Base-by-base conservation (phyloP, 371 early-diverging fungal species). In the Smittium mucronatum region DNA sequence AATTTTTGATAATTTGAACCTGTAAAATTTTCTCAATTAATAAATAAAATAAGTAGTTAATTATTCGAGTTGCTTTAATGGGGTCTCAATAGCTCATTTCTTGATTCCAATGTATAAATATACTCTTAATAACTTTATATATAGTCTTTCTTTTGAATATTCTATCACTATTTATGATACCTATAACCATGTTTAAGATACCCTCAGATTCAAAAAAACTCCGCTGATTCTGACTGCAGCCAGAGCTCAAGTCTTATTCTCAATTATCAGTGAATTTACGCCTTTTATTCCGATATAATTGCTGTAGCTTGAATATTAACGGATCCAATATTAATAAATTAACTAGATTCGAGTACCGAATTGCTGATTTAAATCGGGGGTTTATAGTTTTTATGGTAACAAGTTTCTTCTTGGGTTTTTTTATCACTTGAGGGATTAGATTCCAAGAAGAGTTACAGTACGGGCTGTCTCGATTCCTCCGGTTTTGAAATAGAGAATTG, bases 401-500 rank as follows among this genome's bases (percentile, higher is more conserved):
- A 0, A 28, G 28, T 15, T 77, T 69, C 28, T 34, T 15, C 26
- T 65, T 32, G 15, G 78, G 26, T 68, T 78, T 71, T 16, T 59
- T 67, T 0, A 78, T 32, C 2, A 72, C 71, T 67, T 63, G 60
- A 0, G 75, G 76, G n/a, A 81, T 72, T 34, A 78, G 57, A 31
- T 69, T 57, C 76, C 77, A 75, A 0, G 76, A 72, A 36, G 70
- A 74, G 59, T 72, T 63, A 1, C 72, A 58, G 25, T 68, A 75
- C 33, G 73, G 60, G 34, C 73, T 73, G 28, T 2, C 69, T 26
- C 34, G 26, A 25, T 57, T 59, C 34, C 2, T 33, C 75, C 77
- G 77, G 2, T 32, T 34, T 58, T 75, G 76, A 25, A n/a, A 25
- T 34, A 80, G 76, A 21, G 76, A 77, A 66, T 80, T 76, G 16